phyloP scores from a whole-genome alignment of 768 basidiomycete species.

The Rhizopogon salebrosus region DNA sequence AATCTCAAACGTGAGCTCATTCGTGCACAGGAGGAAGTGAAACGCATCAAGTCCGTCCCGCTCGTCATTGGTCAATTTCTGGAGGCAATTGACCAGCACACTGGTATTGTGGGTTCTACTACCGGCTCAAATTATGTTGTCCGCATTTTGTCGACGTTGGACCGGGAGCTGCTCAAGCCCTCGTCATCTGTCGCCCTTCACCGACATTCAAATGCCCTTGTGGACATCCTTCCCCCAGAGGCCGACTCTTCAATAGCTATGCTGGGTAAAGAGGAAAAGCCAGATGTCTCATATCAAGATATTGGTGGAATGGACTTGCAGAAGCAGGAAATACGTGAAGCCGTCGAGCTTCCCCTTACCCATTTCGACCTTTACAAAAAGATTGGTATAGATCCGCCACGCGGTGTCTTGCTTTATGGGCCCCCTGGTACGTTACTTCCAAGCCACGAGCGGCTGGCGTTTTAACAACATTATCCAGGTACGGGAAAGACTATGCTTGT shows the following conservation, averaged over 20 bases:
- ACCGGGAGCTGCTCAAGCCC: conserved; percentile 95
- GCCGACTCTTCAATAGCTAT: conserved; percentile 96
- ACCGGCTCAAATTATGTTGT: conserved; percentile 99
- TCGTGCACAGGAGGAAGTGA: conserved; percentile 98
- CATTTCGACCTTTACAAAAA: conserved; percentile 98
- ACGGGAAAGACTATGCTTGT: conserved; percentile 99
- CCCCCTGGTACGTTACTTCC: conserved; percentile 69
- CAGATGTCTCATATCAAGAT: conserved; percentile 89
- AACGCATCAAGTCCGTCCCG: conserved; percentile 97
- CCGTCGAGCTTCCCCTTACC: conserved; percentile 93
- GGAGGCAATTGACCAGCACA: conserved; percentile 96
- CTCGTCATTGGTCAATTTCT: conserved; percentile 99
- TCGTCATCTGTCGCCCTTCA: conserved; percentile 98
- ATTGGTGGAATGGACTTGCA: conserved; percentile 97
- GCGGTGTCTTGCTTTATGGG: conserved; percentile 94
- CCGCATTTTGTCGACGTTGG: conserved; percentile 92
- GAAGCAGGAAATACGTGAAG: conserved; percentile 98
- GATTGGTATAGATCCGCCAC: conserved; percentile 98
- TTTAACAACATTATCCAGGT: conserved; percentile 42
- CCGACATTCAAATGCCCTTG: conserved; percentile 96
- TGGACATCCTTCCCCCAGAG: conserved; percentile 97
- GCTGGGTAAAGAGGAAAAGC: conserved; percentile 92
- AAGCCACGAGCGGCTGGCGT: background rate
- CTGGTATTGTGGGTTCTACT: conserved; percentile 95
- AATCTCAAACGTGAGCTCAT: conserved; percentile 97